These are phyloP conservation scores for Ramaria sp. DNA, from an alignment of 768 basidiomycete species.

Conservation along the genomic window DNA sequence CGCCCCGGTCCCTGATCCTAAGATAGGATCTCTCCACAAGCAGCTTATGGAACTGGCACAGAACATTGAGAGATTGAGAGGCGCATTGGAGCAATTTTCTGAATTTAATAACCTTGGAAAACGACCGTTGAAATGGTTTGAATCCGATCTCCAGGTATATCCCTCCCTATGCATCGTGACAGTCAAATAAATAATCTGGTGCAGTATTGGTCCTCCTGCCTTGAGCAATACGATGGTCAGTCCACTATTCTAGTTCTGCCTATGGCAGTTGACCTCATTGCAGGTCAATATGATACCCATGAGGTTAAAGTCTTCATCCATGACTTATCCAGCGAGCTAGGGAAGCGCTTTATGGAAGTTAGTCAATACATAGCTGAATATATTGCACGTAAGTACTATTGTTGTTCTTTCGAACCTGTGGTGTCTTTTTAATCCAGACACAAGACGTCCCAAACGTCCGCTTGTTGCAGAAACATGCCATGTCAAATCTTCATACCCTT, in stretches of 20 bases:
- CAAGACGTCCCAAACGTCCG: not conserved
- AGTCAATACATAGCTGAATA: not conserved
- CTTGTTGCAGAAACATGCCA: not conserved
- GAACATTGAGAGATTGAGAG: not conserved
- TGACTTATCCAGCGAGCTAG: not conserved
- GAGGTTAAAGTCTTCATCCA: not conserved
- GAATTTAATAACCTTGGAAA: not conserved
- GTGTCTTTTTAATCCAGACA: not conserved
- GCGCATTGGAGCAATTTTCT: not conserved
- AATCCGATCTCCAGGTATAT: not conserved
- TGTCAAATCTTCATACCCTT: not conserved
- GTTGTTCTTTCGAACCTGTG: not conserved
- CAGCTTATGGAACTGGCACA: not conserved
- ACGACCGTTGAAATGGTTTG: not conserved
- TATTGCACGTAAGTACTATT: not conserved
- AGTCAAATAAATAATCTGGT: not conserved
- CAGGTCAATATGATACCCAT: not conserved
- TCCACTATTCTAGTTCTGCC: not conserved
- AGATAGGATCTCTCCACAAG: not conserved
- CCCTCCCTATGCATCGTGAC: not conserved
- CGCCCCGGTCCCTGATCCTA: not conserved
- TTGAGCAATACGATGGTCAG: not conserved
- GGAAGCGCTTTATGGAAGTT: not conserved
- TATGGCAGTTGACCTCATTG: not conserved
- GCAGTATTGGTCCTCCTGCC: constrained; percentile 1